Evolutionary conservation across 2,329 filamentous ascomycete species (phyloP), one percentile per base, ranked within the genome.

Genomic region (Neopestalotiopsis sp.): DNA sequence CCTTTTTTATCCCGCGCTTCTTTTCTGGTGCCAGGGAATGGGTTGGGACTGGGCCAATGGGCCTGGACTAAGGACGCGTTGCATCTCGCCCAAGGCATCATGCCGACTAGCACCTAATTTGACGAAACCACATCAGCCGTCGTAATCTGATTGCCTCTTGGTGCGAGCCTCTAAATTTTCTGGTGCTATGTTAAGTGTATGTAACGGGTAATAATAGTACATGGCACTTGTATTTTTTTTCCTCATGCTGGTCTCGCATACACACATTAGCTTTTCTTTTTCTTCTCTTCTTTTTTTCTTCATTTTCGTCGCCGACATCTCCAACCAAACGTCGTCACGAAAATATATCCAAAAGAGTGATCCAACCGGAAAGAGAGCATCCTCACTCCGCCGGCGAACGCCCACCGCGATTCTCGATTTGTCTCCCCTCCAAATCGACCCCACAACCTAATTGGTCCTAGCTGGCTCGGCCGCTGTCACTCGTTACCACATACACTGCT

Each of bases 401-500:
- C 30, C 56, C 61, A 45, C 38, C 12, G 20, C 56, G 30, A 57
- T 63, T 64, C 60, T 62, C 58, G 64, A 66, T 58, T 40, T 32
- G 40, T 65, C 61, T 56, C 49, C 45, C 20, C 40, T 38, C 14
- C 14, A 20, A 52, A 38, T 32, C 34, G 56, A 67, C 65, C 65
- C 65, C 17, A 20, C 24, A 60, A 30, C 24, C 32, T 73, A 72
- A 73, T 74, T 72, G 71, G 72, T 73, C 70, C 72, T 73, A 74
- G 73, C 72, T 72, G 72, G 73, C 73, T 75, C 72, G 73, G 74
- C 72, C 73, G 71, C 56, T 63, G 72, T 72, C 73, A 67, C 73
- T 75, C 73, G 71, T 69, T 71, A 67, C 60, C 28, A 52, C 45
- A 17, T 59, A 20, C 59, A 64, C 59, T 52, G 32, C 56, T 67